These are phyloP conservation scores for Clavispora phyllophila DNA, from an alignment of 805 yeast species.

Conservation along the genomic window DNA sequence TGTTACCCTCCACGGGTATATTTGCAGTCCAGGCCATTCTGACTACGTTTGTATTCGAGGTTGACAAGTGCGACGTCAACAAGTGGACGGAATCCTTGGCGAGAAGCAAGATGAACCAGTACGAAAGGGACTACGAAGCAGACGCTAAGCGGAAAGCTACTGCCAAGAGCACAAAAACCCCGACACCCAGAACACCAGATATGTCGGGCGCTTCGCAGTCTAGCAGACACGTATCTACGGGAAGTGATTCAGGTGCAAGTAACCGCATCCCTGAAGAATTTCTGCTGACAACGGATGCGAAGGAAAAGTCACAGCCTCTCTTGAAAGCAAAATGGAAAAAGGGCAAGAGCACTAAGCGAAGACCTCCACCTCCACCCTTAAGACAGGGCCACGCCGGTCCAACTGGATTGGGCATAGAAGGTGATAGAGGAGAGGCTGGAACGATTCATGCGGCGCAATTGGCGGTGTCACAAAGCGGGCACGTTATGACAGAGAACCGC, in stretches of 20 bases:
- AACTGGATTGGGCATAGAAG: conserved; percentile 6
- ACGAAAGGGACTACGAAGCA: conserved; percentile 13
- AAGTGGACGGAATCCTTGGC: conserved; percentile 41
- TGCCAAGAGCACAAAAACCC: neutral
- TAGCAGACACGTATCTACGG: neutral
- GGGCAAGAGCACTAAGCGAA: conserved; percentile 11
- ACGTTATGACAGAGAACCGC: conserved; percentile 20
- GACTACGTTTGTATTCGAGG: conserved; percentile 53
- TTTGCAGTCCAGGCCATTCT: conserved; percentile 57
- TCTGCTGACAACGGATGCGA: neutral
- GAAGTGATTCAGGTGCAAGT: neutral
- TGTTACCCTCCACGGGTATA: conserved; percentile 36
- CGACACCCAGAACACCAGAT: neutral
- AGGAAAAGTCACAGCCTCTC: neutral
- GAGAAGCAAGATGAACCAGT: conserved; percentile 18
- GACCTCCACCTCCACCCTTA: conserved; percentile 28
- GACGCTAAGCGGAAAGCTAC: conserved; percentile 2
- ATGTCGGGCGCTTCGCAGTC: conserved; percentile 2
- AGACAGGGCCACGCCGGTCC: conserved; percentile 4
- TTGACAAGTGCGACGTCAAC: conserved; percentile 44
- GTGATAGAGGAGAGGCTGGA: conserved; percentile 19
- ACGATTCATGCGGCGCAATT: conserved; percentile 41
- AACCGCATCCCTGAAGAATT: neutral
- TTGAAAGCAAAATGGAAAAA: neutral
- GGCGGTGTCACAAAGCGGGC: conserved; percentile 33